A percentile compares a stretch with the other conserved stretches of the same genome.
phyloP scores from a whole-genome alignment of 495 filamentous ascomycete genomes.

The Tetracladium setigerum region DNA sequence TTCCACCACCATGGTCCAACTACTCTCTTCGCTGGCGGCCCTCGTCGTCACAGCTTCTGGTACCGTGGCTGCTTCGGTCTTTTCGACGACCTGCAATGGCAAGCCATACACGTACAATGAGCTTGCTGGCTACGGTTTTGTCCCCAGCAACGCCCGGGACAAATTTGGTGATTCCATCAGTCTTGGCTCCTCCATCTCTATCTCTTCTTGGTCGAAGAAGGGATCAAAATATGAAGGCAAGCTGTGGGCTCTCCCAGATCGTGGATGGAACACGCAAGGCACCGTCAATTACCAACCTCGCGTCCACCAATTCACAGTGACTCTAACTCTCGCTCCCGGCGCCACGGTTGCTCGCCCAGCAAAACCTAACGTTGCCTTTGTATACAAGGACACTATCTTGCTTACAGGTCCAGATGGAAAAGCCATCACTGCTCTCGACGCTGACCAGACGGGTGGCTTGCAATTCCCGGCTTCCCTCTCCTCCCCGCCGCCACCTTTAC shows the following conservation, averaged over 20 bases:
- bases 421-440: conserved; percentile 65
- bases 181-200: conserved; percentile 58
- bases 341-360: conserved; percentile 51
- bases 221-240: conserved; percentile 51
- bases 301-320: conserved; percentile 63
- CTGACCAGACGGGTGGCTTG: conserved; percentile 45
- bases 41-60: no score
- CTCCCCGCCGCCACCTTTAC: conserved; percentile 60
- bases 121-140: conserved; percentile 63
- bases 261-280: conserved; percentile 69
- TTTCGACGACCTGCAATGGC: conserved; percentile 45
- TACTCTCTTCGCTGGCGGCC: no score
- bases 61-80: not conserved
- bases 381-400: conserved; percentile 60
- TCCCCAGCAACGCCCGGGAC: conserved; percentile 53
- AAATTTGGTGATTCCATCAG: conserved; percentile 69
- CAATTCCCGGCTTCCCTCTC: conserved; percentile 53
- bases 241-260: conserved; percentile 60
- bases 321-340: conserved; percentile 41
- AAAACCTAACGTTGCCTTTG: conserved; percentile 54
- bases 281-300: conserved; percentile 68
- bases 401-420: conserved; percentile 56
- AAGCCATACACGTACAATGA: conserved; percentile 58
- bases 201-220: conserved; percentile 57
- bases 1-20: no score